Base-by-base conservation (phyloP, 306 rosid species). In the Lablab purpureus region DNA sequence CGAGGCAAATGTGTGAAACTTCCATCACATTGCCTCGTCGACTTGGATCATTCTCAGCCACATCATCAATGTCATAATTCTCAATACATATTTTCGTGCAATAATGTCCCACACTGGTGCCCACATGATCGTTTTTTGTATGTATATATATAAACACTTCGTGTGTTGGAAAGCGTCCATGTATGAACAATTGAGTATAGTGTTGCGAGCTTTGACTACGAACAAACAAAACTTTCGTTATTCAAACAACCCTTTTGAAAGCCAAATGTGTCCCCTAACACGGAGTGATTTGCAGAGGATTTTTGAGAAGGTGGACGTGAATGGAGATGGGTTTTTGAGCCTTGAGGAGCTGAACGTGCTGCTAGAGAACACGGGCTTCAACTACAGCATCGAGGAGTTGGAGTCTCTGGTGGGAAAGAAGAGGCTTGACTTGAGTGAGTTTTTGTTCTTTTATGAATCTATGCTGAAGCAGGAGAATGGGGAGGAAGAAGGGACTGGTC, bases 251-350 rank as follows among this genome's bases (percentile, higher is more conserved):
- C 63, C 71, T 71, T 66, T 45, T 47, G 21, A n/a, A 25, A 4
- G 10, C 8, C 17, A 54, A 18, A 84, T 92, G 93, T 71, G 73
- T 87, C 83, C 83, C n/a, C 68, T 92, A 1, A 73, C 32, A 37
- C 30, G 47, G 18, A 41, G 59, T 8, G 97, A 92, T 55, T 82
- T 92, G 87, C 84, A 58, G 14, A 63, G 87, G 11, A 92, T 92
- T 3, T 92, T 92, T 76, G 68, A 67, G 76, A 84, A 86, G 74
- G 82, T 90, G 6, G 94, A 90, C 79, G 67, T n/a, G 81, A 90
- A 92, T 50, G 70, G 82, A 2, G 97, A 92, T 37, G 93, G 93
- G 8, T 37, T 84, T 1, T 83, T 92, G 84, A 87, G 93, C 83
- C 82, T 88, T 1, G 91, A 87, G 50, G 93, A 92, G 83, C 81